Percentiles rank a stretch among this genome's conserved stretches.
phyloP scores from a whole-genome alignment of 2,329 filamentous ascomycete species.

The Fusarium gaditjirri region DNA sequence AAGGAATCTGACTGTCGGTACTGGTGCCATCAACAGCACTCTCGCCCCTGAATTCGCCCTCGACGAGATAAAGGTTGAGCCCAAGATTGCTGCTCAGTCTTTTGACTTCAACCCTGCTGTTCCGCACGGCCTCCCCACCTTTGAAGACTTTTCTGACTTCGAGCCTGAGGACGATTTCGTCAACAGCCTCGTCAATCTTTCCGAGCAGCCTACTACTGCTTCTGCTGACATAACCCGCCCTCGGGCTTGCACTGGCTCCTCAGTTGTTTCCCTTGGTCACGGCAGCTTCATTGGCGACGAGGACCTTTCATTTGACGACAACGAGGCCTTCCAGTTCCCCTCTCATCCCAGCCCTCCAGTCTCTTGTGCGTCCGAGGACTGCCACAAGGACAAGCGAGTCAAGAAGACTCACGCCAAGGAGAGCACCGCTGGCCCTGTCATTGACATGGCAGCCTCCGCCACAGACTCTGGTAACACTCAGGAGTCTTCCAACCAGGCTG shows the following conservation, averaged over 20 bases:
- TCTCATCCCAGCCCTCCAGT: constrained; percentile 69
- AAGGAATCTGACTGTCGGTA: constrained; percentile 82
- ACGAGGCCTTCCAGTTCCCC: constrained; percentile 68
- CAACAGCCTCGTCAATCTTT: constrained; percentile 77
- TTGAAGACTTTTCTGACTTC: constrained; percentile 88
- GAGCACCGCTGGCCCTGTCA: constrained; percentile 50
- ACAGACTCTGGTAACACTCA: constrained; percentile 51
- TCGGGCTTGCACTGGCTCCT: constrained; percentile 74
- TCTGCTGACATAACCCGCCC: constrained; percentile 72
- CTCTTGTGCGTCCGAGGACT: constrained; percentile 54
- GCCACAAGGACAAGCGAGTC: constrained; percentile 66
- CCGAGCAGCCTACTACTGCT: constrained; percentile 53
- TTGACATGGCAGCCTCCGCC: constrained; percentile 54
- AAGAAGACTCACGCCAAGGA: constrained; percentile 64
- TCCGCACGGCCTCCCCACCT: constrained; percentile 72
- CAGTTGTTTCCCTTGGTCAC: constrained; percentile 74
- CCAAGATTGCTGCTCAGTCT: constrained; percentile 56
- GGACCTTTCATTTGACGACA: constrained; percentile 80
- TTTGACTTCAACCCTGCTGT: constrained; percentile 65
- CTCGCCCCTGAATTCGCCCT: constrained; percentile 72
- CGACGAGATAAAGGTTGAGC: constrained; percentile 67
- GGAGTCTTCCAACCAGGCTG: constrained; percentile 49
- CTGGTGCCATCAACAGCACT: constrained; percentile 60
- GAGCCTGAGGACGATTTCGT: constrained; percentile 89
- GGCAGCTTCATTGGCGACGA: constrained; percentile 81